Conservation (phyloP, 306 rosid species). For the Amphicarpaea edgeworthii region DNA sequence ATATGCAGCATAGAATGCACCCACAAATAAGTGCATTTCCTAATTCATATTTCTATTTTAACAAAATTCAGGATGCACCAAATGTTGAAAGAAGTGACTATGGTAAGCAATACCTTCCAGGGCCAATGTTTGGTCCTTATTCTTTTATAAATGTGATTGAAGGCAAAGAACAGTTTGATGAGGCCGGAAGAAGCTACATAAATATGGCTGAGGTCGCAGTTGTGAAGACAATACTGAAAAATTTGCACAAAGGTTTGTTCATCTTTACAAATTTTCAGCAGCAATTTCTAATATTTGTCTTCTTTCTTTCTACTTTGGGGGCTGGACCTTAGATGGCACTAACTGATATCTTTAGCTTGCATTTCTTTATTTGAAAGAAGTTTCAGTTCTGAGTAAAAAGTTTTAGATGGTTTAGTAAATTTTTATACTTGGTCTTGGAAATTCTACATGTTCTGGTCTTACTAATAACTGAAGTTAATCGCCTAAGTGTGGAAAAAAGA, state of each 20-base stretch:
- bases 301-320: background rate
- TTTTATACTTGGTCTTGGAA: background rate
- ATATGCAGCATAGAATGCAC: constrained; percentile 76
- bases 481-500: background rate
- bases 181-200: constrained; percentile 62
- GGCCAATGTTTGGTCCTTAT: constrained; percentile 69
- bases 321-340: background rate
- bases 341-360: background rate
- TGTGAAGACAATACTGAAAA: constrained; percentile 53
- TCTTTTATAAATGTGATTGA: constrained; percentile 66
- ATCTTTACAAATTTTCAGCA: background rate
- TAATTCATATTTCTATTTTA: constrained; percentile 57
- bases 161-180: constrained; percentile 72
- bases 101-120: constrained; percentile 54
- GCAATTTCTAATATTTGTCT: background rate
- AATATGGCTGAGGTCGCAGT: constrained; percentile 74
- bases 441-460: background rate
- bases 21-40: constrained; percentile 75
- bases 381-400: background rate
- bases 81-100: constrained; percentile 49
- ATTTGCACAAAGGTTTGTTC: constrained; percentile 57
- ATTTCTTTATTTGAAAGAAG: background rate
- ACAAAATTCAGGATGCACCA: constrained; percentile 59
- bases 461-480: background rate
- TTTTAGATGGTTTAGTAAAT: background rate